A percentile compares a stretch with the other conserved stretches of the same genome.
These are phyloP conservation scores for Macrolepiota dolichaula DNA, from an alignment of 768 basidiomycete species.

Conservation along the genomic window DNA sequence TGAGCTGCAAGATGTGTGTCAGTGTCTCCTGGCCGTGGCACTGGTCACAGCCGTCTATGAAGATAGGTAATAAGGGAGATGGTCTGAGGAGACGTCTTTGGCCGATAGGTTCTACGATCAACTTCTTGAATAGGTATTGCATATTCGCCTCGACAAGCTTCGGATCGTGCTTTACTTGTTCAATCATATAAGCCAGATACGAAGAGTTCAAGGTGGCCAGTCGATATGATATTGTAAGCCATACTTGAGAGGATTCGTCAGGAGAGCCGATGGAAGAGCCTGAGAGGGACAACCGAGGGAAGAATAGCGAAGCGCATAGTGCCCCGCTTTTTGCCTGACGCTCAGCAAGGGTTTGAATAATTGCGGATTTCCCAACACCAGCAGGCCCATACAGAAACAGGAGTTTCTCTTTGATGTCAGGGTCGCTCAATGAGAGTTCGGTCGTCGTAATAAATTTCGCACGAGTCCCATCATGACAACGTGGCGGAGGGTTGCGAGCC, in stretches of 20 bases:
- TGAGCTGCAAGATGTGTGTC: neutral
- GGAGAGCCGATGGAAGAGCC: too few relatives aligned
- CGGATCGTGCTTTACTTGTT: neutral
- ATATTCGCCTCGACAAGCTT: neutral
- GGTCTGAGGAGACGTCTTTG: neutral
- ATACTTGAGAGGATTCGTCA: neutral
- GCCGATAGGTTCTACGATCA: neutral
- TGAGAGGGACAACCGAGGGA: neutral
- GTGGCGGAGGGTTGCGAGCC: neutral
- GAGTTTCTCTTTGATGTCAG: neutral
- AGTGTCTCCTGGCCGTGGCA: neutral
- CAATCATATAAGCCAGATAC: neutral
- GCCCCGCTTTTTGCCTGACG: neutral
- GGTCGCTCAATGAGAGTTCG: neutral
- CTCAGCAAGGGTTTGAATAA: slow-evolving; percentile 7
- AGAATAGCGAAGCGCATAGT: slow-evolving; percentile 9
- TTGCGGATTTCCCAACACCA: slow-evolving; percentile 9
- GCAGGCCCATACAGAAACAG: slow-evolving; percentile 4
- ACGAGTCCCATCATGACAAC: neutral
- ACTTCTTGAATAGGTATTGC: neutral
- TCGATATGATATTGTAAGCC: neutral
- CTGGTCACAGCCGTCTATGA: neutral
- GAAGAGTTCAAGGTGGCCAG: neutral
- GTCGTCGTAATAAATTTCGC: neutral
- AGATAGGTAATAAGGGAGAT: neutral